Percentiles rank a stretch among this genome's conserved stretches.
phyloP scores from a whole-genome alignment of 306 rosid species.

The Parietaria judaica region DNA sequence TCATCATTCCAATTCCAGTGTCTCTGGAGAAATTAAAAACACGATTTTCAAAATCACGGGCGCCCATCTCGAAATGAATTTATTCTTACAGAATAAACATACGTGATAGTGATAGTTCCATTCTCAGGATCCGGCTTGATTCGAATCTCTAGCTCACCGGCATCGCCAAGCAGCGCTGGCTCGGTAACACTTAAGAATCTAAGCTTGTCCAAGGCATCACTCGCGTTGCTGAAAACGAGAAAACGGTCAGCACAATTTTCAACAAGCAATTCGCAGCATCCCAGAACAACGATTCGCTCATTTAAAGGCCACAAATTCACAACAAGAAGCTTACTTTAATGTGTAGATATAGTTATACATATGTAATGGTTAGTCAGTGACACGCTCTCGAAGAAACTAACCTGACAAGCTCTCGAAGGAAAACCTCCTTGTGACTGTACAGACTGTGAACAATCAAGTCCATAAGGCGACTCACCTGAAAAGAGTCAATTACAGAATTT shows the following conservation, averaged over 20 bases:
- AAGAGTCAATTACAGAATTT: background rate
- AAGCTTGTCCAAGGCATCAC: slow-evolving; percentile 95
- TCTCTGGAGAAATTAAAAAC: slow-evolving; percentile 36
- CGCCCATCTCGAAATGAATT: background rate
- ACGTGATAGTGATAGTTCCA: slow-evolving; percentile 85
- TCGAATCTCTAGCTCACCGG: slow-evolving; percentile 80
- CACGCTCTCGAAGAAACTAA: slow-evolving; percentile 14
- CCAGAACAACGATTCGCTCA: no score
- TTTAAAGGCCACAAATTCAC: no score
- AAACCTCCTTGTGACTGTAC: slow-evolving; percentile 88
- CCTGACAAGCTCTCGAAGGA: slow-evolving; percentile 92
- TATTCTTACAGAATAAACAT: background rate
- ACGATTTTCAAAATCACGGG: slow-evolving; percentile 7
- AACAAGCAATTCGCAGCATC: no score
- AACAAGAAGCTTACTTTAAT: no score
- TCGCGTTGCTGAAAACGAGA: slow-evolving; percentile 57
- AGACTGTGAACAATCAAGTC: slow-evolving; percentile 96
- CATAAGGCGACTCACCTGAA: slow-evolving; percentile 72
- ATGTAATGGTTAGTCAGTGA: no score
- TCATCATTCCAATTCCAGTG: slow-evolving; percentile 97
- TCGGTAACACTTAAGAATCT: slow-evolving; percentile 95
- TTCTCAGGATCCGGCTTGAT: slow-evolving; percentile 80
- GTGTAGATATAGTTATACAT: no score
- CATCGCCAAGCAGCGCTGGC: slow-evolving; percentile 85
- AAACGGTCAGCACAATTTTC: background rate